Evolutionary conservation across 129 eudicot species (phyloP), one percentile per base, ranked within the genome.

Genomic region (Deinandra increscens): DNA sequence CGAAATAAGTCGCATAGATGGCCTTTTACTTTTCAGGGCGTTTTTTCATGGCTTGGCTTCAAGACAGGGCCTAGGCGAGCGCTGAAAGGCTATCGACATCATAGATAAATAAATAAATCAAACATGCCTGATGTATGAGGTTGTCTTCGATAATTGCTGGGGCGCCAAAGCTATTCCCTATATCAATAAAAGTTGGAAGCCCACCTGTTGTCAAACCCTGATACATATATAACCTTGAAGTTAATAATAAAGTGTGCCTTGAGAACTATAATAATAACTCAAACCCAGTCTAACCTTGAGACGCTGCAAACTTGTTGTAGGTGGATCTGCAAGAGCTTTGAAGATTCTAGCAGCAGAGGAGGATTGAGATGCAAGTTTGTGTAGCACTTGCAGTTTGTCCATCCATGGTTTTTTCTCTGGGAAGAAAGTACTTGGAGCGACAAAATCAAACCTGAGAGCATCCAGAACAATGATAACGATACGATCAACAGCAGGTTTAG

Each of bases 191-290:
- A 65, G 99, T 93, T 56, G 99, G 99, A 81, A 93, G 90, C 54
- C 99, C 99, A 67, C 99, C 99, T 37, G 99, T 93, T 72, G 99
- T 93, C 87, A 93, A 87, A 31, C 99, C 99, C 96, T 88, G 75
- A 72, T 42, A 6, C 31, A 58, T 8, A 34, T 46, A 26, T 26
- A 26, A 26, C 31, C 31, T 26, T 26, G 31, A 26, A 26, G 31
- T 26, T 26, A 26, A n/a, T n/a, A n/a, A n/a, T 26, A 26, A 26
- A 26, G 31, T 1, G 31, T 1, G 31, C 31, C 31, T 26, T 3
- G 3, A 26, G 3, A 26, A 26, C 31, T 26, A 26, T 26, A 26
- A 26, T 26, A 26, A 26, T 26, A 1, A 26, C 48, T 29, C 2
- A 14, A 66, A 66, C 10, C 4, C 5, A 36, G 5, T 4, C 39